Evolutionary conservation across 2,329 filamentous ascomycete genomes (phyloP).

Genomic region (Diaporthe ilicicola): DNA sequence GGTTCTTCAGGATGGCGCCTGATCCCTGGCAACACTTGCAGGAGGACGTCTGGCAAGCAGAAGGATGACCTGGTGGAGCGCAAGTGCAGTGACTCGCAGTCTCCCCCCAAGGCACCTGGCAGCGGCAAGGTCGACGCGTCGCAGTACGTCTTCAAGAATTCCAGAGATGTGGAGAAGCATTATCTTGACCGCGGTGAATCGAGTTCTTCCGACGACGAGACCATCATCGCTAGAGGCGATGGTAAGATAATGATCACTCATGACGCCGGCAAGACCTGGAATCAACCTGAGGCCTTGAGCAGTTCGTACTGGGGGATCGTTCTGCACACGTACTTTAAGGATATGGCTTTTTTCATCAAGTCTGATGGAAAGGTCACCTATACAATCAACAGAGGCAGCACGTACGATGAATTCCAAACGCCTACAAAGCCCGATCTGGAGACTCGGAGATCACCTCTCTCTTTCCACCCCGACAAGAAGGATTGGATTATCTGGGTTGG

Average conservation of each 20-base stretch:
- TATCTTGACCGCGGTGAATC: conserved; percentile 83
- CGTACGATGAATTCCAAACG: conserved; percentile 77
- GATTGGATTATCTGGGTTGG: conserved; percentile 96
- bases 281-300: conserved; percentile 67
- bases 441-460: conserved; percentile 55
- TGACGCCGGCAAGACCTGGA: conserved; percentile 91
- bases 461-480: conserved; percentile 85
- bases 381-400: conserved; percentile 80
- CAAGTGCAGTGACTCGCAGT: conserved; percentile 73
- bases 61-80: conserved; percentile 79
- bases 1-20: conserved; percentile 91
- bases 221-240: conserved; percentile 62
- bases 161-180: conserved; percentile 58
- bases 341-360: conserved; percentile 88
- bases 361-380: conserved; percentile 73
- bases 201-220: conserved; percentile 75
- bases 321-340: conserved; percentile 82
- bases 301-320: conserved; percentile 77
- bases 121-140: conserved; percentile 73
- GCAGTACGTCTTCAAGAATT: conserved; percentile 66
- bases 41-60: conserved; percentile 65
- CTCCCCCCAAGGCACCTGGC: conserved; percentile 59
- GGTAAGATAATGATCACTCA: conserved; percentile 76
- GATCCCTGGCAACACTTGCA: conserved; percentile 85
- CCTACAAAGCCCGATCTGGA: conserved; percentile 60